Evolutionary conservation across 2,329 filamentous ascomycete species (phyloP).

Genomic region (Penicillium sp.): DNA sequence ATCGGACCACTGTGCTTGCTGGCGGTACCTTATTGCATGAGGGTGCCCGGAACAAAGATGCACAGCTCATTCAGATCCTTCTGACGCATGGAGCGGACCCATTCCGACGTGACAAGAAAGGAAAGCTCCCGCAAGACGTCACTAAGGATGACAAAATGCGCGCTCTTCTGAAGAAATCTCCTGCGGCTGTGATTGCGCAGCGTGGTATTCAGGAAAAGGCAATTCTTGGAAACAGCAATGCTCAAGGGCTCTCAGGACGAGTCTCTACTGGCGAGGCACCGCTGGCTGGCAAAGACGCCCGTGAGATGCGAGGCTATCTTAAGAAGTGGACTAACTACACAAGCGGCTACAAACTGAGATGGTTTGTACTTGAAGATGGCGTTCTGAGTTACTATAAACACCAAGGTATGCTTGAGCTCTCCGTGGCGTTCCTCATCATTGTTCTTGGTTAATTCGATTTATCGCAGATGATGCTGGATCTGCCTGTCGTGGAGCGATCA

Average conservation of each 20-base stretch:
- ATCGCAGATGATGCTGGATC: conserved; percentile 78
- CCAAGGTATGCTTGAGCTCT: conserved; percentile 55
- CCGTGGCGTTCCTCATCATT: conserved; percentile 20
- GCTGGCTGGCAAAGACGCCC: conserved; percentile 74
- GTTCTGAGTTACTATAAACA: conserved; percentile 99
- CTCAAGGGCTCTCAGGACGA: conserved; percentile 55
- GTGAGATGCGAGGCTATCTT: conserved; percentile 97
- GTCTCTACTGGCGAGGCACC: conserved; percentile 48
- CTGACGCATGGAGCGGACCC: conserved; percentile 93
- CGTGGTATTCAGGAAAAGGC: conserved; percentile 96
- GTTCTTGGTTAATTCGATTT: conserved; percentile 2
- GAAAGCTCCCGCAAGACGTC: conserved; percentile 91
- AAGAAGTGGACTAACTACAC: conserved; percentile 99
- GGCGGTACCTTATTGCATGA: conserved; percentile 95
- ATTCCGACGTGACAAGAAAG: conserved; percentile 90
- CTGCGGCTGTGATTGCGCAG: conserved; percentile 89
- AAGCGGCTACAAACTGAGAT: conserved; percentile 90
- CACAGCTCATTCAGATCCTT: conserved; percentile 81
- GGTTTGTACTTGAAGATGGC: conserved; percentile 97
- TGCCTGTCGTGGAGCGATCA: conserved; percentile 94
- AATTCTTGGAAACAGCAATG: conserved; percentile 71
- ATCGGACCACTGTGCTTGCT: conserved; percentile 69
- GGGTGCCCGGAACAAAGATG: conserved; percentile 82
- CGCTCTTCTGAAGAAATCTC: conserved; percentile 87
- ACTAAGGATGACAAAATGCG: conserved; percentile 90